Evolutionary conservation across 305 asterid genomes (phyloP), one percentile per base, ranked within the genome.

Genomic region (Euphrasia arctica): DNA sequence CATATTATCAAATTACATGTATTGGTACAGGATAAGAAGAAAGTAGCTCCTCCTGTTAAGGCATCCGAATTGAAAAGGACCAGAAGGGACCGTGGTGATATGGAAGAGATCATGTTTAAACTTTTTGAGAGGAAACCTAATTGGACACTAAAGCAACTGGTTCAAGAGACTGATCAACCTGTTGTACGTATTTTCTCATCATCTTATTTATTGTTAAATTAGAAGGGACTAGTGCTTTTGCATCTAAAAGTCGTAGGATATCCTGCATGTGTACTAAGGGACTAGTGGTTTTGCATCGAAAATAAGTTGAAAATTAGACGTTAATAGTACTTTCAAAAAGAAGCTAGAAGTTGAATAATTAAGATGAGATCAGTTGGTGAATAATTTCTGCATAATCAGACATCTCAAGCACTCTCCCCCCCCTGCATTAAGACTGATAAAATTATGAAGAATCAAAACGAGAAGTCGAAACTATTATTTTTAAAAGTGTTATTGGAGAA

Each of bases 21-120:
- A 63, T 85, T 57, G 58, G 48, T 42, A 70, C 76, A 83, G 95
- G 91, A 90, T 71, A 85, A 89, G 84, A 89, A 72, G 79, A 82
- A 82, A 82, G 69, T 86, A 63, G 74, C 41, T 34, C 41, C 85
- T 76, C 89, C 91, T 14, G 83, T 78, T 65, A 82, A 84, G 72
- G 87, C 83, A 36, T 52, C 87, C 13, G 97, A 85, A 66, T 82
- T 82, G 50, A 87, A 87, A 77, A 73, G 92, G 79, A 87, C 87
- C 63, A 80, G 95, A 79, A 78, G 95, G 74, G 88, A 81, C 70
- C 90, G 91, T 63, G 95, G 90, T 36, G 86, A 87, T 71, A 64
- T 85, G 72, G 97, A 87, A 77, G 95, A 83, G 78, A 85, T 90
- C 65, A 83, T 87, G 95, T 85, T 83, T 81, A 90, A 90, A 77